These are phyloP conservation scores for Aspergillus latus DNA, from an alignment of 2,329 filamentous ascomycete species.

Conservation along the genomic window DNA sequence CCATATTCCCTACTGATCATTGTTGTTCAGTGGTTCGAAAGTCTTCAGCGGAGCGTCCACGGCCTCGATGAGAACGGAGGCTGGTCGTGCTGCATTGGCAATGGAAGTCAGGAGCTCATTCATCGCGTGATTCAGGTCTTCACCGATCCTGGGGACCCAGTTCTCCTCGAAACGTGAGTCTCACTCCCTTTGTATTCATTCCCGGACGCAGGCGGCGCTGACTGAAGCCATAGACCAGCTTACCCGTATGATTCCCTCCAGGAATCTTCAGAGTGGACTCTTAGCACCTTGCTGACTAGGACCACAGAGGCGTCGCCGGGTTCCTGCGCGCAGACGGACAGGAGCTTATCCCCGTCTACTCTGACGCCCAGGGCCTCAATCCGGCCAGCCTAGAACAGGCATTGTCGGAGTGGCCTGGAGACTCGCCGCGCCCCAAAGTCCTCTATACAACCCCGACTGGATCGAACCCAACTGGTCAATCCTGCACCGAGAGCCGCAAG, in stretches of 20 bases:
- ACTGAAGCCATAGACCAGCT: background rate
- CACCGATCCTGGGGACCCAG: background rate
- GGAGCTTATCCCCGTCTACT: background rate
- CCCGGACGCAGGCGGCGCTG: background rate
- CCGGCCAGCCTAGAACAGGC: background rate
- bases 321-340: background rate
- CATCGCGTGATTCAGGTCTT: constrained; percentile 10
- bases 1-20: no score
- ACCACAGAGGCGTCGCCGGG: background rate
- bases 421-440: background rate
- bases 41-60: background rate
- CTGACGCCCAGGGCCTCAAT: background rate
- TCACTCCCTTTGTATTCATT: background rate
- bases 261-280: background rate
- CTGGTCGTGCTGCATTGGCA: constrained; percentile 13
- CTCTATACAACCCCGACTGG: constrained; percentile 11
- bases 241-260: background rate
- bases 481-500: constrained; percentile 8
- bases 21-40: background rate
- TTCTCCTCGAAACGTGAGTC: background rate
- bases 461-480: constrained; percentile 11
- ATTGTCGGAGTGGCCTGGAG: background rate
- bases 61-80: background rate
- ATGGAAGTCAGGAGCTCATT: constrained; percentile 12
- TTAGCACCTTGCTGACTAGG: background rate